phyloP scores from a whole-genome alignment of 805 yeast genomes.

The Saccharomyces kudriavzevii region DNA sequence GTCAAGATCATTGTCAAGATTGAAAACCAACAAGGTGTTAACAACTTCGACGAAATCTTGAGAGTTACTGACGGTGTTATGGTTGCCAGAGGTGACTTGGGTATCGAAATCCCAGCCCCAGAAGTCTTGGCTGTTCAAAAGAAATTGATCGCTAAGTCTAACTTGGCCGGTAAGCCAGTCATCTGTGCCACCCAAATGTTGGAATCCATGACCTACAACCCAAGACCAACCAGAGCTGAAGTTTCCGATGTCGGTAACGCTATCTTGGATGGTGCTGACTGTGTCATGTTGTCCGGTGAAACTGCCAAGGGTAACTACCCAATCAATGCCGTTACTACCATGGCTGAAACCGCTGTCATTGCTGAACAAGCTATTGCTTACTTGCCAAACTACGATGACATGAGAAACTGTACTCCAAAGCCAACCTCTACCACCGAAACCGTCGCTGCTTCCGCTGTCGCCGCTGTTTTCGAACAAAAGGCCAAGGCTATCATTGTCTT shows the following conservation, averaged over 20 bases:
- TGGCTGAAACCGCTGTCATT: constrained; percentile 93
- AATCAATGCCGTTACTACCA: constrained; percentile 92
- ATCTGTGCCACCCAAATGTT: constrained; percentile 99
- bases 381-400: constrained; percentile 73
- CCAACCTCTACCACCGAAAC: constrained; percentile 95
- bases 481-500: constrained; percentile 96
- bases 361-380: constrained; percentile 97
- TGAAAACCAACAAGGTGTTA: constrained; percentile 99
- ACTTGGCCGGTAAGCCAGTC: constrained; percentile 98
- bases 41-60: constrained; percentile 96
- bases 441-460: constrained; percentile 92
- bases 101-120: constrained; percentile 98
- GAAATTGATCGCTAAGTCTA: constrained; percentile 98
- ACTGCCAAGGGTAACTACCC: constrained; percentile 99
- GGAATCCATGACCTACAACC: constrained; percentile 99
- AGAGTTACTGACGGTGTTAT: constrained; percentile 96
- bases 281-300: constrained; percentile 99
- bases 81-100: constrained; percentile 99
- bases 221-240: constrained; percentile 99
- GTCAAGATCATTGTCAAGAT: constrained; percentile 95
- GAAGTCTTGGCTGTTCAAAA: constrained; percentile 98
- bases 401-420: constrained; percentile 74
- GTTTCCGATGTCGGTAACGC: constrained; percentile 99
- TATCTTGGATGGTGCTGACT: constrained; percentile 97
- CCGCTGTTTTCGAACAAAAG: constrained; percentile 91